Conservation (phyloP, 2,329 filamentous ascomycete genomes). For the Cadophora sp. region DNA sequence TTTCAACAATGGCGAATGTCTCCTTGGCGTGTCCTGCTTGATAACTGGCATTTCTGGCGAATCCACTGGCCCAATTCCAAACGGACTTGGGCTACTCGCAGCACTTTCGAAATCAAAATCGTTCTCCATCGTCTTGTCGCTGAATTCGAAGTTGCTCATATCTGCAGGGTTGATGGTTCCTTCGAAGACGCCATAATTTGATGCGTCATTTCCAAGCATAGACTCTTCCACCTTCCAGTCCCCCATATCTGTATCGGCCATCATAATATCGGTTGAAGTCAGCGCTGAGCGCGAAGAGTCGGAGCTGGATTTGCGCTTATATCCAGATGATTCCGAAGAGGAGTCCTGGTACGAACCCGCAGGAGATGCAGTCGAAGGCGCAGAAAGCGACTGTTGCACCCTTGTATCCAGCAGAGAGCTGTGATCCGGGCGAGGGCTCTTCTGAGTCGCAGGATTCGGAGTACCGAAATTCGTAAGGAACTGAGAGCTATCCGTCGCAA, state of each 20-base stretch:
- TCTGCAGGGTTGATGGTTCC: slow-evolving; percentile 48
- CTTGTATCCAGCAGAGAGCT: slow-evolving; percentile 36
- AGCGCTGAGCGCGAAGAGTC: slow-evolving; percentile 54
- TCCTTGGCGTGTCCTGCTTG: slow-evolving; percentile 46
- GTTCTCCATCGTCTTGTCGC: slow-evolving; percentile 55
- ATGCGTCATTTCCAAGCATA: slow-evolving; percentile 48
- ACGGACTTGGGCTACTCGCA: slow-evolving; percentile 60
- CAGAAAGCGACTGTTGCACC: slow-evolving; percentile 35
- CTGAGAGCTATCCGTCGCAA: slow-evolving; percentile 37
- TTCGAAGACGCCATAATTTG: slow-evolving; percentile 47
- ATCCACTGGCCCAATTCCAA: slow-evolving; percentile 43
- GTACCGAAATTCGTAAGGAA: slow-evolving; percentile 40
- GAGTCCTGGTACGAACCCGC: slow-evolving; percentile 55
- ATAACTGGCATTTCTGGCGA: slow-evolving; percentile 52
- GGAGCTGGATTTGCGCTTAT: slow-evolving; percentile 56
- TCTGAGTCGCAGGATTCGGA: slow-evolving; percentile 37
- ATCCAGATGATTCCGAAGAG: slow-evolving; percentile 59
- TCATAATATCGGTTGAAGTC: slow-evolving; percentile 52
- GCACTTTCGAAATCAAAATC: slow-evolving; percentile 65
- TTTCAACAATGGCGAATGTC: slow-evolving; percentile 38
- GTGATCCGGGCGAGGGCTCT: slow-evolving; percentile 37
- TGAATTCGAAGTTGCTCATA: slow-evolving; percentile 47
- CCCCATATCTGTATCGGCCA: slow-evolving; percentile 51
- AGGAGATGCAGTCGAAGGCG: slow-evolving; percentile 45
- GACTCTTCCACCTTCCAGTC: slow-evolving; percentile 53